These are phyloP conservation scores for Tricholoma sp. DNA, from an alignment of 768 basidiomycete species.

Conservation along the genomic window DNA sequence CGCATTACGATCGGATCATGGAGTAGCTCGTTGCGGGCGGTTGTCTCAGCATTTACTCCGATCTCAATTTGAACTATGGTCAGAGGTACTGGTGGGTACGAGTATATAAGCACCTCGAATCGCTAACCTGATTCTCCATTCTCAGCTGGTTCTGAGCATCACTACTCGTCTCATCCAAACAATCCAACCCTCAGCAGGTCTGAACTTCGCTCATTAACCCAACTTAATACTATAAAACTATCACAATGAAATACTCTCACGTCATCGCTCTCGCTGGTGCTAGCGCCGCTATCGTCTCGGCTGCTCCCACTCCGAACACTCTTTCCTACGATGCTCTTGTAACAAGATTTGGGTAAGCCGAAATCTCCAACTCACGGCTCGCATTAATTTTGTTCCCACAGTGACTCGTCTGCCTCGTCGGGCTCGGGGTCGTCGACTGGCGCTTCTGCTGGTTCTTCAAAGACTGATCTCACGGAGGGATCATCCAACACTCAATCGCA, in stretches of 20 bases:
- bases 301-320: neutral
- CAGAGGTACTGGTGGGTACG: neutral
- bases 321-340: neutral
- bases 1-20: too few relatives aligned
- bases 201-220: neutral
- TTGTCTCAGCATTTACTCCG: neutral
- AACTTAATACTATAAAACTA: neutral
- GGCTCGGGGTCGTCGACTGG: too few relatives aligned
- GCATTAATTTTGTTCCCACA: too few relatives aligned
- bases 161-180: neutral
- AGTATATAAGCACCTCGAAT: neutral
- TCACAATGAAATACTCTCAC: neutral
- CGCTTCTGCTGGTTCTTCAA: too few relatives aligned
- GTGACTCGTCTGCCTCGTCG: too few relatives aligned
- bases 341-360: neutral
- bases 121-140: neutral
- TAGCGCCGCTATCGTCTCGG: neutral
- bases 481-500: too few relatives aligned
- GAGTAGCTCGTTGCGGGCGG: neutral
- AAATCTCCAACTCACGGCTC: too few relatives aligned
- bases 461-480: too few relatives aligned
- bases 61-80: neutral
- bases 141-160: neutral
- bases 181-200: neutral
- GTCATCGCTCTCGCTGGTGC: neutral